Conservation (phyloP, 352 stramenopile genomes). For the Phytophthora vignae region DNA sequence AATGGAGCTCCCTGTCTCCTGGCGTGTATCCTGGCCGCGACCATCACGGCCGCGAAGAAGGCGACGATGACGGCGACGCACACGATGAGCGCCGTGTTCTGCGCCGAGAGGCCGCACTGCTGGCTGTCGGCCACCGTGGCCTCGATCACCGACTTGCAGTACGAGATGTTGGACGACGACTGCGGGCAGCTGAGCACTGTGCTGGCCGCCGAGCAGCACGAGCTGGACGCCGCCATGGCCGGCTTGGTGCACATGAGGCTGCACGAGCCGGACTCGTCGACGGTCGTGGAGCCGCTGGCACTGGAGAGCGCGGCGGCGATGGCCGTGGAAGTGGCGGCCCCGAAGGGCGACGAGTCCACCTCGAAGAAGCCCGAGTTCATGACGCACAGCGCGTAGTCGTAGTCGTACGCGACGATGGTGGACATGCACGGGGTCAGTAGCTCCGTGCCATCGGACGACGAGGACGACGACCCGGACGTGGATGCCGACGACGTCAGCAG, state of each 20-base stretch:
- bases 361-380: conserved; percentile 78
- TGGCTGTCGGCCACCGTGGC: conserved; percentile 43
- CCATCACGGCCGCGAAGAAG: conserved; percentile 28
- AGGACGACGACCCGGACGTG: conserved; percentile 18
- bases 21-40: conserved; percentile 34
- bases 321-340: neutral
- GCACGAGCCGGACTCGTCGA: conserved; percentile 35
- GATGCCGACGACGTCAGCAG: conserved; percentile 27
- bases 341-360: conserved; percentile 23
- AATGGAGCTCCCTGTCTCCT: conserved; percentile 7
- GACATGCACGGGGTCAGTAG: conserved; percentile 47
- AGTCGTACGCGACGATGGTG: conserved; percentile 50
- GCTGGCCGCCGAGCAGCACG: conserved; percentile 43
- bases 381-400: conserved; percentile 60
- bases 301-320: conserved; percentile 19
- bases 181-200: conserved; percentile 39
- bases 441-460: conserved; percentile 24
- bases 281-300: conserved; percentile 6
- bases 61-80: conserved; percentile 27
- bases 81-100: conserved; percentile 46
- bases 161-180: conserved; percentile 29
- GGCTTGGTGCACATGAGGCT: conserved; percentile 43
- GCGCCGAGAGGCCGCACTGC: conserved; percentile 44
- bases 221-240: conserved; percentile 37
- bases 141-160: conserved; percentile 55